Percentiles rank a stretch among this genome's conserved stretches.
phyloP scores from a whole-genome alignment of 2,329 filamentous ascomycete genomes.

The Xylariaceae sp. region DNA sequence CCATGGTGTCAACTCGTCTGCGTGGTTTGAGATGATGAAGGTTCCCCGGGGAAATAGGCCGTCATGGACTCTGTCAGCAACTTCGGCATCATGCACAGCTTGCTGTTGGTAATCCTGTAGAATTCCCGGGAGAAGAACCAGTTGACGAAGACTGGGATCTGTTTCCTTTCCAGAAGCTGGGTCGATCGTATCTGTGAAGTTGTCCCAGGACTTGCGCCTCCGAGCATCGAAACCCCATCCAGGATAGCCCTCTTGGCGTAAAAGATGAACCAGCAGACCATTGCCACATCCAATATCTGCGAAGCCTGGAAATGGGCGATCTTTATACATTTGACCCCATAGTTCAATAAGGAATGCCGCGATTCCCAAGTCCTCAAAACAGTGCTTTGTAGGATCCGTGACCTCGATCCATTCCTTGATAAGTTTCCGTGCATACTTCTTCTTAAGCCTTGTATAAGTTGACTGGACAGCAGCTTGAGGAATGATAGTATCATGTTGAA shows the following conservation, averaged over 20 bases:
- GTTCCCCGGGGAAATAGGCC: conserved; percentile 76
- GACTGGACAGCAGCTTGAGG: conserved; percentile 80
- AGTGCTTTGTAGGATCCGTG: conserved; percentile 88
- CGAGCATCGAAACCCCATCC: conserved; percentile 95
- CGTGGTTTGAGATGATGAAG: conserved; percentile 97
- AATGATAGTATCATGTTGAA: conserved; percentile 82
- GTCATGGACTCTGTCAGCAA: conserved; percentile 49
- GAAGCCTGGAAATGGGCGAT: conserved; percentile 76
- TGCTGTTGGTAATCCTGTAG: conserved; percentile 35
- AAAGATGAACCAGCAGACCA: conserved; percentile 84
- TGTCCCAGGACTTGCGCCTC: conserved; percentile 82
- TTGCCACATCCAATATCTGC: conserved; percentile 97
- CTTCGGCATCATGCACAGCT: conserved; percentile 22
- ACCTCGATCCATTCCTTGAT: conserved; percentile 82
- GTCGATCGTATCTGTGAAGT: conserved; percentile 55
- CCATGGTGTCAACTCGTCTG: conserved; percentile 95
- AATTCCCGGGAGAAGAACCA: conserved; percentile 57
- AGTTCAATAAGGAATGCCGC: conserved; percentile 92
- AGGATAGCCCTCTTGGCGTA: conserved; percentile 78
- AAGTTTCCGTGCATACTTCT: conserved; percentile 74
- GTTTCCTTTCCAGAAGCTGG: conserved; percentile 24
- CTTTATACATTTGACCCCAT: conserved; percentile 82
- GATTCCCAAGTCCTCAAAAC: conserved; percentile 93
- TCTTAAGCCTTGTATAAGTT: conserved; percentile 81
- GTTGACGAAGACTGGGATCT: conserved; percentile 49